These are phyloP conservation scores for Malassezia arunalokei DNA, from an alignment of 1,284 basidiomycete genomes.

Conservation along the genomic window DNA sequence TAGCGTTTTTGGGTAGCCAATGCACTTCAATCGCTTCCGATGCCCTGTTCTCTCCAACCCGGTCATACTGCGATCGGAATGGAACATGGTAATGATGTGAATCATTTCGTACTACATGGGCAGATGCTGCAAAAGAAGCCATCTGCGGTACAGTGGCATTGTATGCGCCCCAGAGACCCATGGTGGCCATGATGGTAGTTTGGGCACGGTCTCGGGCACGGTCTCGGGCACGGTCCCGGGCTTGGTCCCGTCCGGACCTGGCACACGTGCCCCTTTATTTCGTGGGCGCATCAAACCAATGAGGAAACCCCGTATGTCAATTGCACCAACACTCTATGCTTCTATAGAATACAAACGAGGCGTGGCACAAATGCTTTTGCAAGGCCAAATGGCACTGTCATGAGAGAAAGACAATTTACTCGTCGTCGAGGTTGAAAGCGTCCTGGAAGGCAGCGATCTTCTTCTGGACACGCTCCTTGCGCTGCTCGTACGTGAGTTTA, in stretches of 20 bases:
- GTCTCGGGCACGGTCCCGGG: too few relatives aligned
- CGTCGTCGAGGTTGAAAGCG: conserved; percentile 8
- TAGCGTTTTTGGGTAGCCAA: conserved; percentile 19
- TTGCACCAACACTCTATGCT: conserved; percentile 7
- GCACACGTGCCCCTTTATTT: too few relatives aligned
- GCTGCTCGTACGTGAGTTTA: conserved; percentile 65
- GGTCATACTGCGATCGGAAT: too few relatives aligned
- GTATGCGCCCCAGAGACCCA: too few relatives aligned
- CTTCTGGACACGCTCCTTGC: conserved; percentile 40
- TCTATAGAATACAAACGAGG: conserved; percentile 1
- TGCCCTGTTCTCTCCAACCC: too few relatives aligned
- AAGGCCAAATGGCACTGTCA: neutral
- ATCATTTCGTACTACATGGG: neutral
- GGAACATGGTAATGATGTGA: too few relatives aligned
- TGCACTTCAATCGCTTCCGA: conserved; percentile 18
- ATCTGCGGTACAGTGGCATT: too few relatives aligned
- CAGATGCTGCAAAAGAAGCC: neutral
- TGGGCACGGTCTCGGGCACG: too few relatives aligned
- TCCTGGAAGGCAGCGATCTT: conserved; percentile 39
- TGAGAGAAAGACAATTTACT: conserved; percentile 3
- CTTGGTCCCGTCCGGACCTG: too few relatives aligned
- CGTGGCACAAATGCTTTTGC: conserved; percentile 1
- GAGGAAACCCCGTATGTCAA: conserved; percentile 1
- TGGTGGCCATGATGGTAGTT: too few relatives aligned
- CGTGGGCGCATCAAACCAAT: neutral